Evolutionary conservation across 257 asterid species (phyloP).

Genomic region (Penstemon barbatus): DNA sequence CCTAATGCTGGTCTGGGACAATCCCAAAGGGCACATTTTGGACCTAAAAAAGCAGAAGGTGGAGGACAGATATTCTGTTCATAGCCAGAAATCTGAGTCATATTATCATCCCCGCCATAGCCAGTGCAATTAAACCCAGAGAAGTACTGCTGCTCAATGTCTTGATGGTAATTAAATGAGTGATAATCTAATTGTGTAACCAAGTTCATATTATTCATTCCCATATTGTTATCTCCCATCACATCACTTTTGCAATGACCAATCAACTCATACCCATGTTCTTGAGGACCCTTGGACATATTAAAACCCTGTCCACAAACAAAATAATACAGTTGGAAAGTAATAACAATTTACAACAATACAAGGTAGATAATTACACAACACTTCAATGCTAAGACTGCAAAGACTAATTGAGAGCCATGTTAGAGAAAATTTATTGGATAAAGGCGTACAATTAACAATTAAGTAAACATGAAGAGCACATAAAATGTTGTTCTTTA

Average conservation of each 20-base stretch:
- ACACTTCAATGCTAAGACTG: background rate
- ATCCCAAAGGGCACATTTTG: slow-evolving; percentile 99
- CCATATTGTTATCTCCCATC: slow-evolving; percentile 52
- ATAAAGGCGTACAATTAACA: background rate
- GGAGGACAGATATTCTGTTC: slow-evolving; percentile 74
- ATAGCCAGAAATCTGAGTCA: slow-evolving; percentile 55
- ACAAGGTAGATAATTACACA: background rate
- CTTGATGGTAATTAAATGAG: slow-evolving; percentile 58
- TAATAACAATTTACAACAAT: background rate
- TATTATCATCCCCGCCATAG: slow-evolving; percentile 50
- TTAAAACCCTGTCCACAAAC: slow-evolving; percentile 50
- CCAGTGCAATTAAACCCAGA: slow-evolving; percentile 55
- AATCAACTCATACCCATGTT: slow-evolving; percentile 52
- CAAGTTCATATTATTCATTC: slow-evolving; percentile 43
- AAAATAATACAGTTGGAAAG: slow-evolving; percentile 11
- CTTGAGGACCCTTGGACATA: slow-evolving; percentile 52
- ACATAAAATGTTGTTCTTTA: background rate
- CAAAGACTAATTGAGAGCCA: background rate
- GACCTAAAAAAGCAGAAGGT: slow-evolving; percentile 80
- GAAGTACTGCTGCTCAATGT: slow-evolving; percentile 62
- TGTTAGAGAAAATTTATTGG: background rate
- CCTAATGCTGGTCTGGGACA: slow-evolving; percentile 61
- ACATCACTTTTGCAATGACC: slow-evolving; percentile 59
- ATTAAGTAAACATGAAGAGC: background rate
- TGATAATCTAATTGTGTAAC: slow-evolving; percentile 55